Conservation (phyloP, 768 basidiomycete species). For the Mycena rebaudengoi region DNA sequence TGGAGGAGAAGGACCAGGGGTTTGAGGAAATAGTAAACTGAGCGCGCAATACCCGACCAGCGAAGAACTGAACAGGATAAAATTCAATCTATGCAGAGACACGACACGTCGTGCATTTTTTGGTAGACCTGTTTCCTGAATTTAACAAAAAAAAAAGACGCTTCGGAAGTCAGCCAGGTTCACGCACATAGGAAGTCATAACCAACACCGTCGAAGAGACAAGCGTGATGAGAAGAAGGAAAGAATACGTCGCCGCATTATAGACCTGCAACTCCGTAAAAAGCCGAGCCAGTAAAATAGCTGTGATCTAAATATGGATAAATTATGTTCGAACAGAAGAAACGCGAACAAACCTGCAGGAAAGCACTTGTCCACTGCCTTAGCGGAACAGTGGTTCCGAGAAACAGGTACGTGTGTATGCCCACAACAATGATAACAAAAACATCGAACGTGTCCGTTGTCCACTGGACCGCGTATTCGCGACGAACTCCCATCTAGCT, state of each 20-base stretch:
- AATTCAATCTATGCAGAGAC: neutral
- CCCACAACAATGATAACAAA: neutral
- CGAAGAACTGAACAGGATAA: conserved; percentile 1
- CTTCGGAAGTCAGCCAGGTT: no score
- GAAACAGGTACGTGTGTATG: neutral
- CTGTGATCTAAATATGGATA: neutral
- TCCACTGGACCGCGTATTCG: neutral
- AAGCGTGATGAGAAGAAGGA: neutral
- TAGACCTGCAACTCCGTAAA: neutral
- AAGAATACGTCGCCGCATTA: neutral
- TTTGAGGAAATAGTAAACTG: neutral
- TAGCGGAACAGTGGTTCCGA: neutral
- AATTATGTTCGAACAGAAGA: neutral
- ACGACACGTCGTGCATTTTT: neutral
- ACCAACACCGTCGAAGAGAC: neutral
- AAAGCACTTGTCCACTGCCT: conserved; percentile 1
- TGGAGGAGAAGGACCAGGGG: neutral
- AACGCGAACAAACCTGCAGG: neutral
- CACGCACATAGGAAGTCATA: neutral
- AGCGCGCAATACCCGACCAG: neutral
- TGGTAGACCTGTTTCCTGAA: neutral
- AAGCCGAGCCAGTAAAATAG: neutral
- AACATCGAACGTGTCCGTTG: neutral
- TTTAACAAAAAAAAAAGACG: no score
- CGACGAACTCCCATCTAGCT: neutral